phyloP scores from a whole-genome alignment of 1,284 basidiomycete species.

The Schizophyllum amplum region DNA sequence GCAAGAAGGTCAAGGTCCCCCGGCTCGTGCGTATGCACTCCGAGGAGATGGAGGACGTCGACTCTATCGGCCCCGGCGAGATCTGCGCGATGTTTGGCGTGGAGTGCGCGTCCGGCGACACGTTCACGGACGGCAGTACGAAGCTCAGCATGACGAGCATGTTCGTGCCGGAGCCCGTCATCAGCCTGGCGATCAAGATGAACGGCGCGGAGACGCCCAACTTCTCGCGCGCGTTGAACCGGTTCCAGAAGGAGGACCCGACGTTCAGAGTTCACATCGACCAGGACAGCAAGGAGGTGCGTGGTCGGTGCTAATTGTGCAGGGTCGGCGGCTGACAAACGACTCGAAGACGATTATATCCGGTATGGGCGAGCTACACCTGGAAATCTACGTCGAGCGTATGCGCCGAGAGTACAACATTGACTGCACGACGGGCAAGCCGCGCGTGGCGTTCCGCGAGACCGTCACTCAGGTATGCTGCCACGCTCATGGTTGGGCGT shows the following conservation, averaged over 20 bases:
- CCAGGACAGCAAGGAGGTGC: conserved; percentile 85
- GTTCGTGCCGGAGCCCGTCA: conserved; percentile 98
- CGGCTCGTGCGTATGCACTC: conserved; percentile 96
- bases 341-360: conserved; percentile 90
- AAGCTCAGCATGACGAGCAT: conserved; percentile 93
- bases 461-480: conserved; percentile 62
- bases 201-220: conserved; percentile 90
- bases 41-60: conserved; percentile 99
- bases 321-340: too few species aligned
- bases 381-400: conserved; percentile 99
- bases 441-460: conserved; percentile 95
- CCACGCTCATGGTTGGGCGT: background rate
- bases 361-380: conserved; percentile 98
- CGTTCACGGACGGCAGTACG: conserved; percentile 90
- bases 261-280: conserved; percentile 98
- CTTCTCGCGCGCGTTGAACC: conserved; percentile 93
- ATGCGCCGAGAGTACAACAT: conserved; percentile 98
- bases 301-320: too few species aligned
- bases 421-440: conserved; percentile 91
- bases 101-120: conserved; percentile 97
- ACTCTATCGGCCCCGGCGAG: conserved; percentile 94
- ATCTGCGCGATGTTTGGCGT: conserved; percentile 99
- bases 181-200: conserved; percentile 91
- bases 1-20: conserved; percentile 98
- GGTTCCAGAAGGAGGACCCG: conserved; percentile 99